A percentile compares a stretch with the other conserved stretches of the same genome.
phyloP scores from a whole-genome alignment of 2,329 filamentous ascomycete genomes.

The Xylariaceae sp. region DNA sequence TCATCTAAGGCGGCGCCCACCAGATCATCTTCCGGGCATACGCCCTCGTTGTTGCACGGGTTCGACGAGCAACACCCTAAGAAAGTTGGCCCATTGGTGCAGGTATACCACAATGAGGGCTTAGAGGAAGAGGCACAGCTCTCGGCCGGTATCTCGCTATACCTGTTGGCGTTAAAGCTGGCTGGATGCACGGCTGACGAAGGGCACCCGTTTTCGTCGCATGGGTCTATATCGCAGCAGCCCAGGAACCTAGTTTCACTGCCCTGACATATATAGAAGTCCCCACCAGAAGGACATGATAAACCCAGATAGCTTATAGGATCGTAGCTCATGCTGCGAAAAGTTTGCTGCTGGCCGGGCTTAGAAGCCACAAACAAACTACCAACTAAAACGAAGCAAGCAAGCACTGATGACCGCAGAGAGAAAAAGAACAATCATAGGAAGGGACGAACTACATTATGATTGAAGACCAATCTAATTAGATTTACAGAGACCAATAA shows the following conservation, averaged over 20 bases:
- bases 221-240: constrained; percentile 35
- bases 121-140: constrained; percentile 18
- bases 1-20: constrained; percentile 20
- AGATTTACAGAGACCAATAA: neutral
- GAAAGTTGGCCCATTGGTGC: constrained; percentile 28
- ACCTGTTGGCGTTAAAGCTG: constrained; percentile 21
- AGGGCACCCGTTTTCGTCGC: constrained; percentile 23
- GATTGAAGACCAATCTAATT: neutral
- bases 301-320: constrained; percentile 31
- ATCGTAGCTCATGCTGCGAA: constrained; percentile 28
- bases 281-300: constrained; percentile 29
- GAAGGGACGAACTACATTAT: neutral
- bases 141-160: constrained; percentile 24
- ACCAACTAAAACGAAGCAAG: neutral
- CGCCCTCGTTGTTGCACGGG: constrained; percentile 21
- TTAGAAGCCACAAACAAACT: neutral
- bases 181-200: constrained; percentile 13
- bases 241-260: constrained; percentile 31
- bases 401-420: neutral
- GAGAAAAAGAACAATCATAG: neutral
- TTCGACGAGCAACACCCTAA: constrained; percentile 36
- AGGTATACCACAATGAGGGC: constrained; percentile 31
- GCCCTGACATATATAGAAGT: constrained; percentile 32
- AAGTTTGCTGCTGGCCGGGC: neutral
- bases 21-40: constrained; percentile 21